Conservation (phyloP, 257 asterid genomes). For the Salvia hispanica region DNA sequence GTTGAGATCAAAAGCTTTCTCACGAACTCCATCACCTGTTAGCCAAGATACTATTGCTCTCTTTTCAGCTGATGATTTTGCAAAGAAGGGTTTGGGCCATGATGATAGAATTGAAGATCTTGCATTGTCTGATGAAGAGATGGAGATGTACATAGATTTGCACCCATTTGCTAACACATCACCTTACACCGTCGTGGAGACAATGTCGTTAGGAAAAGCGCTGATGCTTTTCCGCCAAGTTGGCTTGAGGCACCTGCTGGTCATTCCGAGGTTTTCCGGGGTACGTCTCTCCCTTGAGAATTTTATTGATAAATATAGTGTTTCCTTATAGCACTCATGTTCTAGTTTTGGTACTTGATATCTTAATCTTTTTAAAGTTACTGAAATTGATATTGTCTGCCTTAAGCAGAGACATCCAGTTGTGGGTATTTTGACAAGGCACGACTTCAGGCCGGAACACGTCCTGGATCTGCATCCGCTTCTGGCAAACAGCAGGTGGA, state of each 20-base stretch:
- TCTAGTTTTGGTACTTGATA: too few relatives aligned
- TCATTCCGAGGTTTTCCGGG: constrained; percentile 68
- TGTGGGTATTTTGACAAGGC: constrained; percentile 90
- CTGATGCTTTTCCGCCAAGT: constrained; percentile 76
- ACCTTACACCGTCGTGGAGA: constrained; percentile 83
- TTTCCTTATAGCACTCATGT: too few relatives aligned
- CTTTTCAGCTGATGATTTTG: constrained; percentile 73
- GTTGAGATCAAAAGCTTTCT: constrained; percentile 66
- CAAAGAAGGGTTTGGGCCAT: constrained; percentile 67
- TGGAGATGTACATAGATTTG: constrained; percentile 87
- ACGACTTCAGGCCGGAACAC: constrained; percentile 87
- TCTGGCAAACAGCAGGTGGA: constrained; percentile 55
- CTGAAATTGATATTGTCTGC: neutral
- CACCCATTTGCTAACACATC: constrained; percentile 84
- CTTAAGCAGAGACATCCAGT: constrained; percentile 72
- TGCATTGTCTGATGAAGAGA: constrained; percentile 66
- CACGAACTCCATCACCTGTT: constrained; percentile 38
- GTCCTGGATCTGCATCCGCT: constrained; percentile 64
- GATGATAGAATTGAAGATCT: constrained; percentile 59
- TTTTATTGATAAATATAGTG: neutral
- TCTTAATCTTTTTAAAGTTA: neutral
- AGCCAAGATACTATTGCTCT: constrained; percentile 34
- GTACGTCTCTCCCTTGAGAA: constrained; percentile 45
- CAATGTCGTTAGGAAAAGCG: constrained; percentile 89
- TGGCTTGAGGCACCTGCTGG: constrained; percentile 88